Base-by-base conservation (phyloP, 257 asterid genomes). In the Cinchona pubescens region DNA sequence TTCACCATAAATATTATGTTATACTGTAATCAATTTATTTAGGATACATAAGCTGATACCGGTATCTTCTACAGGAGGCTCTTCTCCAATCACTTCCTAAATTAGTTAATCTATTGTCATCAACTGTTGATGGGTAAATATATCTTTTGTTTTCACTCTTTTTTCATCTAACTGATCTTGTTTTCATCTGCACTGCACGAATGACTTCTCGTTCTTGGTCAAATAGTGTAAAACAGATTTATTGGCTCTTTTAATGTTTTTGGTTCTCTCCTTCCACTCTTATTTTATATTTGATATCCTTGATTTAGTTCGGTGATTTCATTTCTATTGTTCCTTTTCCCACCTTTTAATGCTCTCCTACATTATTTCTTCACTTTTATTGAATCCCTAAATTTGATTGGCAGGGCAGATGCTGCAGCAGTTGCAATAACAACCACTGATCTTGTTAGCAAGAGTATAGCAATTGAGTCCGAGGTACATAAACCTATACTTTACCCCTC, bases 371-470 rank as follows among this genome's bases (percentile, higher is more conserved):
- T 37, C 27, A 19, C 25, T 23, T 30, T 21, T 70, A 71, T 58
- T 77, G 70, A 51, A 37, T 63, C 21, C 38, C 70, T 27, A 66
- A 40, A 55, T 10, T 71, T 65, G 51, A 76, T 79, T 64, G 80
- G 67, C 87, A 95, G 99, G 86, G 96, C 92, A 72, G 89, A 88
- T 77, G 85, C 94, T 75, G 97, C 98, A 81, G 94, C 98, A 79
- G 96, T 95, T 74, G 99, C 98, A 79, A 95, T 95, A 85, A 95
- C 99, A 32, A 92, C 99, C 73, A 94, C 99, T 49, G 99, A 95
- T 85, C 96, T 92, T 79, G 99, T 92, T 45, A 95, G 97, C 85
- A 95, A 95, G 86, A 95, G 97, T 77, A 87, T 92, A 58, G 97
- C 99, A 34, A 81, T 90, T 79, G 93, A 92, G 86, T 85, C 91